Evolutionary conservation across 257 asterid species (phyloP), one percentile per base, ranked within the genome.

Genomic region (Solanum ossicruentum): DNA sequence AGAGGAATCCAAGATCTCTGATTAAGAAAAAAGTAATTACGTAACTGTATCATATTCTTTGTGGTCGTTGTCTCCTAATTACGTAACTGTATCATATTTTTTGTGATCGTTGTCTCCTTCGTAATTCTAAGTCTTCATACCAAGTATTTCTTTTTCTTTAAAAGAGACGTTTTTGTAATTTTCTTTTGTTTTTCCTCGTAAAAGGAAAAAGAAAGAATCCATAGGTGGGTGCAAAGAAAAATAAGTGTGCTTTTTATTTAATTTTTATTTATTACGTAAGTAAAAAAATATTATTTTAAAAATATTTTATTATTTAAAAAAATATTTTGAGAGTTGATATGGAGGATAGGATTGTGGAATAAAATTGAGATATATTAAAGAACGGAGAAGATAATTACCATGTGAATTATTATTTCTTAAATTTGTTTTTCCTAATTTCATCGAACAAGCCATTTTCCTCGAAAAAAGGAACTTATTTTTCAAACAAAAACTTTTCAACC

Each of bases 11-110:
- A 28, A 28, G 39, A 36, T 0, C 5, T 36, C 6, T 36, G 39
- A 0, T 36, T 3, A 36, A 36, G 6, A 0, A 36, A 36, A 0
- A 4, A 36, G 0, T 36, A 36, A 0, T 36, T 36, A 36, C 0
- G 3, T 4, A 0, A 36, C 6, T 3, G 39, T 0, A 36, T 0
- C 39, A 36, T 36, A 36, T 36, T 36, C 6, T 36, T 36, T 36
- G 39, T 36, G 5, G 4, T 36, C 26, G n/a, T n/a, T n/a, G n/a
- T n/a, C n/a, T n/a, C n/a, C n/a, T 36, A 36, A 0, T 36, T 36
- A 36, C 0, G 3, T 4, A 0, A 36, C 6, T 3, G 39, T 0
- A 36, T 0, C 39, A 36, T 36, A 36, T 36, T 36, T 0, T 36
- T 36, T 36, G 39, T 36, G 5, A 0, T 36, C 5, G 0, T 36